Conservation (phyloP, 352 stramenopile genomes). For the Halophytophthora batemanensis region DNA sequence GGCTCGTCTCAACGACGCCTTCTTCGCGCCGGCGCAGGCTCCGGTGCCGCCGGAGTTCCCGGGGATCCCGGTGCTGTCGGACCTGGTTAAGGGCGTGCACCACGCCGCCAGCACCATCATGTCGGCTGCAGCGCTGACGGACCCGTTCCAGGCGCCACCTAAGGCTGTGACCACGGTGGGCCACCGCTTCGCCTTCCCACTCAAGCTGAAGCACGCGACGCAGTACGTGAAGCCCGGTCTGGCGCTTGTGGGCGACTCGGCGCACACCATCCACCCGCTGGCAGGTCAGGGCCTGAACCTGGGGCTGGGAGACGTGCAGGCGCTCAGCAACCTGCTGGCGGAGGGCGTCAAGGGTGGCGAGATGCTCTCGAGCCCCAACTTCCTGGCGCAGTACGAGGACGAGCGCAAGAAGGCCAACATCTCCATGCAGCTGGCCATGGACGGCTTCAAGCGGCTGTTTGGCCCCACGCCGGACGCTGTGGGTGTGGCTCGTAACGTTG, state of each 20-base stretch:
- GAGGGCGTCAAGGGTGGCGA: constrained; percentile 77
- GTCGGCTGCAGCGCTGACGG: constrained; percentile 63
- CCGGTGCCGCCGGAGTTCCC: constrained; percentile 66
- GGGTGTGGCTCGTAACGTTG: constrained; percentile 76
- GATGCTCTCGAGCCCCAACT: constrained; percentile 70
- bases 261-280: constrained; percentile 95
- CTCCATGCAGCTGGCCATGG: constrained; percentile 82
- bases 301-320: constrained; percentile 89
- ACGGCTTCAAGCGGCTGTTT: constrained; percentile 89
- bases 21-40: constrained; percentile 43
- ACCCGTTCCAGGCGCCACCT: constrained; percentile 76
- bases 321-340: constrained; percentile 67
- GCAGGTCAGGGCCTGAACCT: constrained; percentile 96
- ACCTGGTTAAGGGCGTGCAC: constrained; percentile 76
- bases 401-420: constrained; percentile 86
- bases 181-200: constrained; percentile 80
- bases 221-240: constrained; percentile 86
- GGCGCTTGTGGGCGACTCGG: constrained; percentile 93
- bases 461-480: constrained; percentile 66
- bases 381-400: constrained; percentile 84
- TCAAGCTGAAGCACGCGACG: constrained; percentile 87
- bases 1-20: constrained; percentile 73
- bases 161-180: constrained; percentile 66
- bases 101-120: constrained; percentile 74
- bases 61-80: constrained; percentile 71